Evolutionary conservation across 1,139 yeast genomes (phyloP).

Genomic region (Kurtzmaniella quercitrusa): DNA sequence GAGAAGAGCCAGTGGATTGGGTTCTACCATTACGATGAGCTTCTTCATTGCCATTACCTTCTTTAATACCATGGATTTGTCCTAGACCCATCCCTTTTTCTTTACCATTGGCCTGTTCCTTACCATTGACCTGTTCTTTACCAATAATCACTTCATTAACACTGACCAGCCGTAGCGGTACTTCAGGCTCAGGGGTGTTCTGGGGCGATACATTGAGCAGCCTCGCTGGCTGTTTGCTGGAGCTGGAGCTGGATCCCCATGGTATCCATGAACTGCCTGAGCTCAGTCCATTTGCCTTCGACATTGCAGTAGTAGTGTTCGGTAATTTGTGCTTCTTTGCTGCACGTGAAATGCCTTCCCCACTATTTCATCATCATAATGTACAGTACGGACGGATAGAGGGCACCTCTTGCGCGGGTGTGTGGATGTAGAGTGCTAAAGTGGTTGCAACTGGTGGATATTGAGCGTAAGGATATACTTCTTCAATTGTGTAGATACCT

Average conservation of each 20-base stretch:
- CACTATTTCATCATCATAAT: neutral
- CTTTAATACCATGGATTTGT: too few relatives aligned
- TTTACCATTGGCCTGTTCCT: too few relatives aligned
- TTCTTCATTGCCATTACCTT: neutral
- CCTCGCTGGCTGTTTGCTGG: neutral
- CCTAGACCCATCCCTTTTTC: too few relatives aligned
- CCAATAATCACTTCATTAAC: too few relatives aligned
- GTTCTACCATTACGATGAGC: neutral
- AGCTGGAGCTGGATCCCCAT: conserved; percentile 3
- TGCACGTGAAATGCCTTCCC: neutral
- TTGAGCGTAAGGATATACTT: too few relatives aligned
- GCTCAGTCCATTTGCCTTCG: neutral
- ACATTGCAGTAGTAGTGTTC: neutral
- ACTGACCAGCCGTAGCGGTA: conserved; percentile 1
- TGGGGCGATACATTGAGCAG: neutral
- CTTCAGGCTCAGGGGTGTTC: neutral
- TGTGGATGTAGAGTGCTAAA: too few relatives aligned
- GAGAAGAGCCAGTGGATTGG: neutral
- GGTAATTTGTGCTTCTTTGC: too few relatives aligned
- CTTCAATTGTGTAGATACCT: too few relatives aligned
- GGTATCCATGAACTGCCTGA: conserved; percentile 4
- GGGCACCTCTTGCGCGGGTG: too few relatives aligned
- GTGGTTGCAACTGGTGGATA: too few relatives aligned
- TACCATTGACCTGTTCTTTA: too few relatives aligned
- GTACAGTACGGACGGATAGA: too few relatives aligned